These are phyloP conservation scores for Bipolaris sorokiniana DNA, from an alignment of 2,329 filamentous ascomycete genomes.

Conservation along the genomic window DNA sequence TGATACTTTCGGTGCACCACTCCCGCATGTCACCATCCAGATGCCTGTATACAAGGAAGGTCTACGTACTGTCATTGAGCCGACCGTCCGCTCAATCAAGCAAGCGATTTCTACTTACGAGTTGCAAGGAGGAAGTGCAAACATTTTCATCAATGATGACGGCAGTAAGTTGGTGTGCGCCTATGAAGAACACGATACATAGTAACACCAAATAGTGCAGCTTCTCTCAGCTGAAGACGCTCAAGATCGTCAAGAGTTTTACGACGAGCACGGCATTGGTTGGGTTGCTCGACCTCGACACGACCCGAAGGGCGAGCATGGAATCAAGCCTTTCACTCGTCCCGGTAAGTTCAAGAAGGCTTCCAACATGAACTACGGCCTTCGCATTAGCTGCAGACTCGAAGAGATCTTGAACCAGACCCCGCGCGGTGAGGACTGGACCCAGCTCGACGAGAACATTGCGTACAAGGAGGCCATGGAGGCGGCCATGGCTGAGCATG, in stretches of 20 bases:
- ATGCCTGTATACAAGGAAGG: slow-evolving; percentile 91
- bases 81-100: slow-evolving; percentile 79
- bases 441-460: slow-evolving; percentile 46
- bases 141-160: slow-evolving; percentile 72
- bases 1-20: slow-evolving; percentile 52
- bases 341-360: slow-evolving; percentile 55
- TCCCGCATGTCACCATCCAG: slow-evolving; percentile 77
- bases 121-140: slow-evolving; percentile 67
- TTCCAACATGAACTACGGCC: slow-evolving; percentile 76
- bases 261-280: slow-evolving; percentile 58
- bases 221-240: slow-evolving; percentile 58
- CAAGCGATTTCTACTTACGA: slow-evolving; percentile 63
- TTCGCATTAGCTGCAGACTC: slow-evolving; percentile 66
- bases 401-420: slow-evolving; percentile 62
- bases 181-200: too few relatives aligned
- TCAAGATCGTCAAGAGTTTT: slow-evolving; percentile 55
- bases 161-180: slow-evolving; percentile 51
- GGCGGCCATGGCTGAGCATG: slow-evolving; percentile 68
- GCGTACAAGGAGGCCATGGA: slow-evolving; percentile 54
- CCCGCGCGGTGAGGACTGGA: slow-evolving; percentile 30
- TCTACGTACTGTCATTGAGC: slow-evolving; percentile 73
- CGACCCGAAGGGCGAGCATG: slow-evolving; percentile 30
- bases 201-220: slow-evolving; percentile 54
- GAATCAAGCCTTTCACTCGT: slow-evolving; percentile 32
- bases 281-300: slow-evolving; percentile 58